phyloP scores from a whole-genome alignment of 305 asterid species.

The Plantago rigida region DNA sequence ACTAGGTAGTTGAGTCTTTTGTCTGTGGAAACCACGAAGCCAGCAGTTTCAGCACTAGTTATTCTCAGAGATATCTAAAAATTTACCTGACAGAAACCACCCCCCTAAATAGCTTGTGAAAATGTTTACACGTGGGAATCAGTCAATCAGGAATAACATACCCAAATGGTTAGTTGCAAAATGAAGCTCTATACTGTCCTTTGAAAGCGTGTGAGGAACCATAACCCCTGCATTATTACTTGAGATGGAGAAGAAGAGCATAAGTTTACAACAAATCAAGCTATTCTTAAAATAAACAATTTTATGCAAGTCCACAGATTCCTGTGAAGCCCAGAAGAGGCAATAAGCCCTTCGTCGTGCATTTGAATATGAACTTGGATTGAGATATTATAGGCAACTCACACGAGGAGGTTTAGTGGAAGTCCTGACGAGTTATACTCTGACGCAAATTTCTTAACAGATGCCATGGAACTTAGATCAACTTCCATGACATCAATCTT shows the following conservation, averaged over 20 bases:
- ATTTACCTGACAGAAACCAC: no score
- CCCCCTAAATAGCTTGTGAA: no score
- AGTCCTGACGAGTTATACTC: slow-evolving; percentile 45
- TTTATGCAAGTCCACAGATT: not conserved
- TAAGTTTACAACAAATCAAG: slow-evolving; percentile 21
- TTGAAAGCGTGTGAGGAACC: slow-evolving; percentile 70
- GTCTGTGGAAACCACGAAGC: no score
- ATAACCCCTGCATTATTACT: slow-evolving; percentile 94
- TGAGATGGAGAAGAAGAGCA: slow-evolving; percentile 14
- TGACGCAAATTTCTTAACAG: slow-evolving; percentile 61
- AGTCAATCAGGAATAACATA: slow-evolving; percentile 28
- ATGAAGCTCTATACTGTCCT: slow-evolving; percentile 72
- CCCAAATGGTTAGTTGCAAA: slow-evolving; percentile 90
- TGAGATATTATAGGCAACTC: slow-evolving; percentile 24
- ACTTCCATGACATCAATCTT: slow-evolving; percentile 67
- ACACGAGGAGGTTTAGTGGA: slow-evolving; percentile 67
- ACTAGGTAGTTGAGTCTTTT: no score
- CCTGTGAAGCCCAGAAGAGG: slow-evolving; percentile 6
- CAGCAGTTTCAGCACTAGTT: no score
- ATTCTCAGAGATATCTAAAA: no score
- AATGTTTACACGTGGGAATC: not conserved
- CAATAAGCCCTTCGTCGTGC: not conserved
- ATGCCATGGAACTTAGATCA: slow-evolving; percentile 54
- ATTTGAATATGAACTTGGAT: not conserved
- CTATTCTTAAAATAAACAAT: not conserved